Evolutionary conservation across 345 rosid species (phyloP).

Genomic region (Rhizophora apiculata): DNA sequence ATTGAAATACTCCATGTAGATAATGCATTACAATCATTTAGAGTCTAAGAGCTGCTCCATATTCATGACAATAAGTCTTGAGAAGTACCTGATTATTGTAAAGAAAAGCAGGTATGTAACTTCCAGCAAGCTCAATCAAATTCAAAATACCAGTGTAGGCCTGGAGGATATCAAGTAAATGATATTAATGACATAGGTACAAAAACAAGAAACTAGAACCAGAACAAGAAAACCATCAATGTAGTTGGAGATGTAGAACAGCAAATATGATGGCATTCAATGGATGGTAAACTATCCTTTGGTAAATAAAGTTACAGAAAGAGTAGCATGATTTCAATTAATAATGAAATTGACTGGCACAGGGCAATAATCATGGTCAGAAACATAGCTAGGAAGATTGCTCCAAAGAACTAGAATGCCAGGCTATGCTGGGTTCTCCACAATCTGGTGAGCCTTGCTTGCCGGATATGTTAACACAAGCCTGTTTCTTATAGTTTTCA

Average conservation of each 20-base stretch:
- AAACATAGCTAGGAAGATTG: background rate
- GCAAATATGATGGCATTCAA: background rate
- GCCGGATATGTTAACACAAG: background rate
- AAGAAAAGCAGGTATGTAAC: conserved; percentile 61
- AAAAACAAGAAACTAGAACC: conserved; percentile 1
- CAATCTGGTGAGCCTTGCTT: background rate
- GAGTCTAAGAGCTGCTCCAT: background rate
- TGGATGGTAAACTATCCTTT: background rate
- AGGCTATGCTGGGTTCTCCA: background rate
- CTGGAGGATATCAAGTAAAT: conserved; percentile 44
- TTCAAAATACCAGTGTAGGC: conserved; percentile 80
- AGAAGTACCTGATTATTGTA: conserved; percentile 79
- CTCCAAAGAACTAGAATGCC: background rate
- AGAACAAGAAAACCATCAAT: background rate
- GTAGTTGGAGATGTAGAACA: too few species aligned
- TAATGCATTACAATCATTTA: background rate
- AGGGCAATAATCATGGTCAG: background rate
- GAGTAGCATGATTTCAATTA: background rate
- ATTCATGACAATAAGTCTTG: conserved; percentile 2
- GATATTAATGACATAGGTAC: background rate
- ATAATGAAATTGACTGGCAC: background rate
- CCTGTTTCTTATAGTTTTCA: too few species aligned
- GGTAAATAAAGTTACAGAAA: background rate
- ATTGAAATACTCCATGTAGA: background rate
- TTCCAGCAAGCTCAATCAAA: conserved; percentile 55